These are phyloP conservation scores for Pelargonium fulgidum DNA, from an alignment of 441 rosid genomes.

Conservation along the genomic window DNA sequence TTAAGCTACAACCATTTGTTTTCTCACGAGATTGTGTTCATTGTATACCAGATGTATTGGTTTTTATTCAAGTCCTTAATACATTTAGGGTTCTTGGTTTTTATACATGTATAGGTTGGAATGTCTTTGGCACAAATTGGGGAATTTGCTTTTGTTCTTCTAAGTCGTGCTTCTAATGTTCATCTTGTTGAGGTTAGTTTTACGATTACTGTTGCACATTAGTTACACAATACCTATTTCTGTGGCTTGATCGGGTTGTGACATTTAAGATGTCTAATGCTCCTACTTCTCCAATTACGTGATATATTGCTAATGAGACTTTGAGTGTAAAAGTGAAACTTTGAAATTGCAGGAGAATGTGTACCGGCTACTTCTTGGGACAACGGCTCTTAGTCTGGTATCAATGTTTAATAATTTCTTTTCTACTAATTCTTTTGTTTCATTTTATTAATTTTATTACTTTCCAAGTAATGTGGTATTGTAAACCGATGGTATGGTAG, in stretches of 20 bases:
- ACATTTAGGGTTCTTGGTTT: neutral
- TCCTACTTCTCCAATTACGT: too few species aligned
- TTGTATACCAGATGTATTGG: neutral
- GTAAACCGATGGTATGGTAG: neutral
- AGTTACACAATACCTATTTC: neutral
- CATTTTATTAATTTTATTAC: neutral
- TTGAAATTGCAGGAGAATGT: conserved; percentile 24
- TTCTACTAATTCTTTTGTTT: neutral
- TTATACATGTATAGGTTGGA: conserved; percentile 17
- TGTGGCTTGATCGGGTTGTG: too few species aligned
- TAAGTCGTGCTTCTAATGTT: conserved; percentile 30
- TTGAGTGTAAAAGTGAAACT: conserved; percentile 15
- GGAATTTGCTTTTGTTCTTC: conserved; percentile 31
- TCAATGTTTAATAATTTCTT: neutral
- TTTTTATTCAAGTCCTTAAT: neutral
- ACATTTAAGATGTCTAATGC: too few species aligned
- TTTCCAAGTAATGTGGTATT: too few species aligned
- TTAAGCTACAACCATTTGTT: conserved; percentile 6
- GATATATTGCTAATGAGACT: neutral
- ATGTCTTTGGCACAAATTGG: conserved; percentile 30
- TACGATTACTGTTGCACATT: neutral
- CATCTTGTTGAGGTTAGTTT: conserved; percentile 30
- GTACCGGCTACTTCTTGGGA: conserved; percentile 27
- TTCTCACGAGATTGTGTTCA: neutral
- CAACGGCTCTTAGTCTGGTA: conserved; percentile 30